phyloP scores from a whole-genome alignment of 2,329 filamentous ascomycete species.

The Calonectria henricotiae region DNA sequence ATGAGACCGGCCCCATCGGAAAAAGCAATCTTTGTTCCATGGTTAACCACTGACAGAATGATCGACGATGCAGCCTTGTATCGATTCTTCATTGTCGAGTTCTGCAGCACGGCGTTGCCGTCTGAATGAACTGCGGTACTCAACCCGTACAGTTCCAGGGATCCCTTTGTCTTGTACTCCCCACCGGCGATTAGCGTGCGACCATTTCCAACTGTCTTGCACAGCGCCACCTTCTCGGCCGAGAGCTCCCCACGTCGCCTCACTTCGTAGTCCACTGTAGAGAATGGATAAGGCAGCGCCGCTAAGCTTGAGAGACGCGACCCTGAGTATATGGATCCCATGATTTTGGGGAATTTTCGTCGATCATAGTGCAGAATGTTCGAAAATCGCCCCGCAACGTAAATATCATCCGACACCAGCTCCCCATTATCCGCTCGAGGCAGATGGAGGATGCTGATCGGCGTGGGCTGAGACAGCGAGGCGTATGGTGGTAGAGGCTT shows the following conservation, averaged over 20 bases:
- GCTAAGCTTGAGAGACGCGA: slow-evolving; percentile 83
- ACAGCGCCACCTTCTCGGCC: slow-evolving; percentile 67
- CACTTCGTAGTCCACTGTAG: slow-evolving; percentile 74
- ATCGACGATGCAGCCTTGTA: slow-evolving; percentile 88
- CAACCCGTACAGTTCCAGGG: slow-evolving; percentile 87
- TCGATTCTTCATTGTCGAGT: slow-evolving; percentile 80
- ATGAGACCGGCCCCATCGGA: slow-evolving; percentile 88
- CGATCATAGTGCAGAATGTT: slow-evolving; percentile 92
- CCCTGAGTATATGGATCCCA: slow-evolving; percentile 87
- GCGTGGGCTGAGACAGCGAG: slow-evolving; percentile 84
- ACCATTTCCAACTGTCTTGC: slow-evolving; percentile 69
- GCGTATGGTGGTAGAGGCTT: slow-evolving; percentile 75
- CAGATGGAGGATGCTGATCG: slow-evolving; percentile 86
- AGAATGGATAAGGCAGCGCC: slow-evolving; percentile 78
- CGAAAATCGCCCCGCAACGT: slow-evolving; percentile 90
- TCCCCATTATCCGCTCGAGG: slow-evolving; percentile 69
- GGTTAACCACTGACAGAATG: slow-evolving; percentile 84
- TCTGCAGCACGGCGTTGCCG: slow-evolving; percentile 55
- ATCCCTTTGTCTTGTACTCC: slow-evolving; percentile 93
- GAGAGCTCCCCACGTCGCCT: slow-evolving; percentile 72
- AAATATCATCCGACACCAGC: slow-evolving; percentile 83
- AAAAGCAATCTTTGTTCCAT: slow-evolving; percentile 86
- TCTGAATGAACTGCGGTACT: slow-evolving; percentile 53
- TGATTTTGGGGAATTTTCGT: slow-evolving; percentile 85
- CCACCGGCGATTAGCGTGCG: slow-evolving; percentile 86